These are phyloP conservation scores for Cystobasidium slooffiae DNA, from an alignment of 1,284 basidiomycete genomes.

Conservation along the genomic window DNA sequence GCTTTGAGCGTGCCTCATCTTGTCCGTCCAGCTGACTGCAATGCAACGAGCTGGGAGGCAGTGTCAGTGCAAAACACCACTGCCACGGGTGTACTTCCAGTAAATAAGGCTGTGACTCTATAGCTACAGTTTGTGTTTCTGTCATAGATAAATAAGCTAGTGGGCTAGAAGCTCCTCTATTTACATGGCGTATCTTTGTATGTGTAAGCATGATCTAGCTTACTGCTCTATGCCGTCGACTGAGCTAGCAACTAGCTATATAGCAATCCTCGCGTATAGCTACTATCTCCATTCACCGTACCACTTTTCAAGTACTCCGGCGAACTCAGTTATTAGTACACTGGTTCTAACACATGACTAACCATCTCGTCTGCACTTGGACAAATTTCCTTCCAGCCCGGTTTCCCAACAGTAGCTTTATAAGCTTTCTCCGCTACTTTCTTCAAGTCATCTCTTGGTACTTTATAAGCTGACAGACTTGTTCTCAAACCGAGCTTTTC, in stretches of 20 bases:
- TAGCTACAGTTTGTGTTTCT: too few relatives aligned
- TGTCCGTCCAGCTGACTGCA: too few relatives aligned
- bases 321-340: constrained; percentile 3
- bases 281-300: background rate
- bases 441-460: constrained; percentile 64
- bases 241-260: background rate
- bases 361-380: constrained; percentile 24
- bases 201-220: too few relatives aligned
- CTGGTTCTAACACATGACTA: constrained; percentile 25
- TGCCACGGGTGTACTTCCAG: background rate
- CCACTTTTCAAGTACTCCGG: too few relatives aligned
- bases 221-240: too few relatives aligned
- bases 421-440: constrained; percentile 63
- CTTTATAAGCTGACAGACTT: constrained; percentile 65
- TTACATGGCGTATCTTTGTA: too few relatives aligned
- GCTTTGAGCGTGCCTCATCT: too few relatives aligned
- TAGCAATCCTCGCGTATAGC: background rate
- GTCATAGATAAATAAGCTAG: too few relatives aligned
- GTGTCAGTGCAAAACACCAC: background rate
- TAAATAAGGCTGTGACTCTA: background rate
- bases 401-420: constrained; percentile 18
- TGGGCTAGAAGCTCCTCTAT: too few relatives aligned
- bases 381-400: constrained; percentile 38
- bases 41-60: too few relatives aligned
- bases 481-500: constrained; percentile 65